Percentiles rank a stretch among this genome's conserved stretches.
phyloP scores from a whole-genome alignment of 2,329 filamentous ascomycete species.

The Chaetothyriales sp. region DNA sequence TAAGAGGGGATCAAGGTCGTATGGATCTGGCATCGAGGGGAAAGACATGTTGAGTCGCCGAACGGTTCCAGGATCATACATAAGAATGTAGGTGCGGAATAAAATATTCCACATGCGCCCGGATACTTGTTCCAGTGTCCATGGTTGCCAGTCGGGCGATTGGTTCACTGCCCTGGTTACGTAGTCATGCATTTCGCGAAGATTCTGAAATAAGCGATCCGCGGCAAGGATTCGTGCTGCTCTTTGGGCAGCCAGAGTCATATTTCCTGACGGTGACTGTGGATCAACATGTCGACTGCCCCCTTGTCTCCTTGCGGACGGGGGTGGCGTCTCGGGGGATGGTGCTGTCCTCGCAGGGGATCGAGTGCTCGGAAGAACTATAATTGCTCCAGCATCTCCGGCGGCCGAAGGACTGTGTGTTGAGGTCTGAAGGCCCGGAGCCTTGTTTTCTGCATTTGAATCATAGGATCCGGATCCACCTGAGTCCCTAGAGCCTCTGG shows the following conservation, averaged over 20 bases:
- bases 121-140: not conserved
- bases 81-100: not conserved
- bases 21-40: not conserved
- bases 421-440: not conserved
- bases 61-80: not conserved
- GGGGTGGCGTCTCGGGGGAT: not conserved
- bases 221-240: not conserved
- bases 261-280: not conserved
- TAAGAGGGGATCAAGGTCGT: not conserved
- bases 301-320: not conserved
- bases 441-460: not conserved
- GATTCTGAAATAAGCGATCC: not conserved
- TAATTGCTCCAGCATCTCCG: not conserved
- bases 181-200: not conserved
- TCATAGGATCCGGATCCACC: not conserved
- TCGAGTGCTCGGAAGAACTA: not conserved
- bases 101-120: not conserved
- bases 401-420: not conserved
- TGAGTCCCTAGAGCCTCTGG: not conserved
- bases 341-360: not conserved
- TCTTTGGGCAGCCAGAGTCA: not conserved
- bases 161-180: not conserved
- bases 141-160: not conserved
- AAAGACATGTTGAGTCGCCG: not conserved
- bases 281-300: not conserved